Base-by-base conservation (phyloP, 805 yeast genomes). In the Metschnikowia sp. region DNA sequence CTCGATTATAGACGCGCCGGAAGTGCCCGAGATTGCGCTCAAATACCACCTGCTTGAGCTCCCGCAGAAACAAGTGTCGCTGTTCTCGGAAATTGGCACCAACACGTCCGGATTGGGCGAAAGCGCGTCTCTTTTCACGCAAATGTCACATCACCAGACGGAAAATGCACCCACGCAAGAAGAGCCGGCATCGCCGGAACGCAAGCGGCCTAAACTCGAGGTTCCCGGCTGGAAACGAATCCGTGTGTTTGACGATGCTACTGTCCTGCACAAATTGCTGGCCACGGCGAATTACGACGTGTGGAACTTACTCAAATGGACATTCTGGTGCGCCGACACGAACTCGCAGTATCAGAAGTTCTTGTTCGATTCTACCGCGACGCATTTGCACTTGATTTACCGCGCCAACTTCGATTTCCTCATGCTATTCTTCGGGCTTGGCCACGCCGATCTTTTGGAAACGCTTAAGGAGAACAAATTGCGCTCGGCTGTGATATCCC, bases 251-350 rank as follows among this genome's bases (percentile, higher is more conserved):
- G 75, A 65, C 45, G 75, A 72, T 22, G 48, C 50, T 11, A 44
- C 67, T 5, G 42, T 70, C 6, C 52, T 63, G 3, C 47, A 48
- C 15, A 56, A 56, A 33, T 49, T 70, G 11, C 58, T 58, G 44
- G 65, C 66, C 2, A 52, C 53, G 30, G 19, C 42, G 4, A 47
- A 48, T 11, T 69, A 59, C 53, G 58, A 48, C 35, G 10, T 71
- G 6, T 68, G 74, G 74, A 46, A 53, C 11, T 46, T 70, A 32
- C 42, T 68, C 10, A 59, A 61, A 34, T 72, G 76, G 76, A 50
- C 67, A 10, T 66, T 68, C 40, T 57, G 56, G 50, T 72, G 76
- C 53, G 70, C 72, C 8, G 64, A 64, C 28, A 45, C 52, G 45
- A 56, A 65, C 11, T 48, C 62, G 7, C 50, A 57, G 35, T 54